A percentile compares a stretch with the other conserved stretches of the same genome.
These are phyloP conservation scores for Inga laurina DNA, from an alignment of 306 rosid genomes.

Conservation along the genomic window DNA sequence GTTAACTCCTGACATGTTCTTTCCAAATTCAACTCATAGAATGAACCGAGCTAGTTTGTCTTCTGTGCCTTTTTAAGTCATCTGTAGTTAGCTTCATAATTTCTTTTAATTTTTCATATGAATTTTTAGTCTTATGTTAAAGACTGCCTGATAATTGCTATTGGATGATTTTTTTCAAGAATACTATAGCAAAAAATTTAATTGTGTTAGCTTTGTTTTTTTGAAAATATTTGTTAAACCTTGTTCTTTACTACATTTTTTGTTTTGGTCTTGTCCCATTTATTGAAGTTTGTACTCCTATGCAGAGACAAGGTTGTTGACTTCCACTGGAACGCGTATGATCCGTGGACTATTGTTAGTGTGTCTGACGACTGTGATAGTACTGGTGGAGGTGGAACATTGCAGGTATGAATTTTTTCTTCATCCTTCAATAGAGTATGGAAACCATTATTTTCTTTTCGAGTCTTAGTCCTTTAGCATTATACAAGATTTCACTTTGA, in stretches of 20 bases:
- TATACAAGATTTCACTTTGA: too few relatives aligned
- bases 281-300: slow-evolving; percentile 3
- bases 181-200: background rate
- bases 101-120: background rate
- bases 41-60: background rate
- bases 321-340: slow-evolving; percentile 60
- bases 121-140: background rate
- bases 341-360: slow-evolving; percentile 97
- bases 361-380: slow-evolving; percentile 98
- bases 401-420: slow-evolving; percentile 52
- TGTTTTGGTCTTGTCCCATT: background rate
- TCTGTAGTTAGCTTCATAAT: background rate
- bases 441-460: background rate
- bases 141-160: background rate
- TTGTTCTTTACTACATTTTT: background rate
- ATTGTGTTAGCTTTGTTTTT: background rate
- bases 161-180: background rate
- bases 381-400: slow-evolving; percentile 97
- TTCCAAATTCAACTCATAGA: background rate
- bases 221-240: background rate
- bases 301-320: slow-evolving; percentile 61
- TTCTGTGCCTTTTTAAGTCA: background rate
- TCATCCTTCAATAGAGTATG: background rate
- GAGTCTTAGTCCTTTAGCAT: too few relatives aligned
- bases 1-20: background rate